phyloP scores from a whole-genome alignment of 2,329 filamentous ascomycete genomes.

The Ophiostoma triangulosporum region DNA sequence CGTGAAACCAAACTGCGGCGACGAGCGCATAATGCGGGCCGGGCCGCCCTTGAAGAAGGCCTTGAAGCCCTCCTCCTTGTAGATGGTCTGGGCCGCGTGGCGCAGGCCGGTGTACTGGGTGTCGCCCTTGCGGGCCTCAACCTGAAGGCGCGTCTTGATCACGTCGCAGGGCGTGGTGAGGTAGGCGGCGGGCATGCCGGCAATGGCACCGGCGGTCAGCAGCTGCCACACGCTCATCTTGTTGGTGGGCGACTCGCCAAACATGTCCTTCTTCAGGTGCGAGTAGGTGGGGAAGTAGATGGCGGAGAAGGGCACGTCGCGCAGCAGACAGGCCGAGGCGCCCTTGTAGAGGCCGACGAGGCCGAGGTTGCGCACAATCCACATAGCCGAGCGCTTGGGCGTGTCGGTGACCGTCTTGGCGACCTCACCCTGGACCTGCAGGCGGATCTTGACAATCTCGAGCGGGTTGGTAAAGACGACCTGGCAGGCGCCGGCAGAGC shows the following conservation, averaged over 20 bases:
- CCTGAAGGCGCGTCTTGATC: conserved; percentile 96
- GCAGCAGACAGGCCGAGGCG: conserved; percentile 81
- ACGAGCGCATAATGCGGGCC: conserved; percentile 86
- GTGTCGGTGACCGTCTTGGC: conserved; percentile 73
- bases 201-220: conserved; percentile 85
- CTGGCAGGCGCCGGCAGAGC: conserved; percentile 82
- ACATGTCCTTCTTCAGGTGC: conserved; percentile 86
- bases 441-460: conserved; percentile 97
- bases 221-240: conserved; percentile 85
- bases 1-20: conserved; percentile 95
- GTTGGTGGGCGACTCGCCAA: conserved; percentile 77
- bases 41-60: conserved; percentile 99
- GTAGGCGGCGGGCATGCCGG: conserved; percentile 84
- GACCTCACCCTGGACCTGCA: conserved; percentile 94
- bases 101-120: conserved; percentile 73
- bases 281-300: conserved; percentile 98
- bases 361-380: conserved; percentile 93
- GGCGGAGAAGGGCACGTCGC: conserved; percentile 93
- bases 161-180: conserved; percentile 96
- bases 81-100: conserved; percentile 73
- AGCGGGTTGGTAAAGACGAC: conserved; percentile 97
- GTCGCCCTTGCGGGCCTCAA: conserved; percentile 93
- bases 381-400: conserved; percentile 84
- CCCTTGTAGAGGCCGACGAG: conserved; percentile 94
- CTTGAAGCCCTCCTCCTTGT: conserved; percentile 80